These are phyloP conservation scores for Candida maris DNA, from an alignment of 805 yeast genomes.

Conservation along the genomic window DNA sequence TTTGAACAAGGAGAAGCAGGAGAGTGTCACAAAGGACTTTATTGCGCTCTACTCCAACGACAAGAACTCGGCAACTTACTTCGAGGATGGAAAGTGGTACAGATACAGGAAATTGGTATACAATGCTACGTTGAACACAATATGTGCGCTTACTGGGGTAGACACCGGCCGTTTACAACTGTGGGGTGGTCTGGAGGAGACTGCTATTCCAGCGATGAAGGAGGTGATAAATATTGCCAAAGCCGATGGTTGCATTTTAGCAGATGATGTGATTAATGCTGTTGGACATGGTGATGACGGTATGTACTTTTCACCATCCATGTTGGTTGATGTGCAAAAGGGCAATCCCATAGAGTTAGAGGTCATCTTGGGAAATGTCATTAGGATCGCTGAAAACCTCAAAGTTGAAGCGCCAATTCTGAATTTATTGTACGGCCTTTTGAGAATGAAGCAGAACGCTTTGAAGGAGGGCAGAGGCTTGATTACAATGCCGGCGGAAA, in stretches of 20 bases:
- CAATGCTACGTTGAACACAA: conserved; percentile 65
- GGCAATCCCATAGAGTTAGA: conserved; percentile 70
- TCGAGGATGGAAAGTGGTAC: conserved; percentile 42
- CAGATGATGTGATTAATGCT: conserved; percentile 41
- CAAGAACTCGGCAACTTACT: conserved; percentile 38
- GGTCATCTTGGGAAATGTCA: conserved; percentile 64
- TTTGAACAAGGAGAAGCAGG: conserved; percentile 29
- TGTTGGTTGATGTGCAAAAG: conserved; percentile 61
- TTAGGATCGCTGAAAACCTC: conserved; percentile 46
- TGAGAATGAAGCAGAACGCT: conserved; percentile 58
- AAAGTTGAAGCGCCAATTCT: conserved; percentile 58
- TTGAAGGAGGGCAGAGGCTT: conserved; percentile 55
- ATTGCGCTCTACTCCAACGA: conserved; percentile 44
- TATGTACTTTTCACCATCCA: conserved; percentile 60
- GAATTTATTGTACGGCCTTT: conserved; percentile 51
- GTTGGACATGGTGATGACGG: conserved; percentile 58
- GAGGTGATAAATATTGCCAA: conserved; percentile 67
- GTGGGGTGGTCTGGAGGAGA: conserved; percentile 38
- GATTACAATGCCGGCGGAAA: conserved; percentile 38
- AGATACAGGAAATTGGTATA: conserved; percentile 68
- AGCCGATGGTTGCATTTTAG: conserved; percentile 57
- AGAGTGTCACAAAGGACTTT: conserved; percentile 39
- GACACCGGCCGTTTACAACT: conserved; percentile 55
- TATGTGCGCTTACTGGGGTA: conserved; percentile 53
- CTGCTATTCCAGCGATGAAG: conserved; percentile 59